Conservation (phyloP, 2,329 filamentous ascomycete species). For the Cladosporium halotolerans region DNA sequence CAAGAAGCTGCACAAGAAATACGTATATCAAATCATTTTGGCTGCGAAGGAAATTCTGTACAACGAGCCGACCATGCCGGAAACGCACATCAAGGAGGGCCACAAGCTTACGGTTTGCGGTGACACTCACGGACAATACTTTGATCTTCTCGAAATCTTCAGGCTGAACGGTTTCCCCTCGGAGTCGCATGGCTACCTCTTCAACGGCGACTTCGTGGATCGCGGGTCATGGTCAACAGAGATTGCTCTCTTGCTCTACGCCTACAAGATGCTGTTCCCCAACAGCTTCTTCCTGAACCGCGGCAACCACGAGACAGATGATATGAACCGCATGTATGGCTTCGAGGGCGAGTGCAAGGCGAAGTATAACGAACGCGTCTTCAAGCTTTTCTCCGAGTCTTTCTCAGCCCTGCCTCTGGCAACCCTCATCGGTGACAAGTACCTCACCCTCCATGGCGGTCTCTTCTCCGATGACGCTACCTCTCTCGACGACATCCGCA, state of each 20-base stretch:
- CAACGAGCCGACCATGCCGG: constrained; percentile 93
- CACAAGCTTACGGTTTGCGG: constrained; percentile 87
- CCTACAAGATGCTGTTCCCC: constrained; percentile 93
- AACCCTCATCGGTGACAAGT: constrained; percentile 85
- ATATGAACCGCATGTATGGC: constrained; percentile 98
- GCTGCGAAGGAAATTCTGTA: constrained; percentile 85
- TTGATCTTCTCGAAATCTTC: constrained; percentile 95
- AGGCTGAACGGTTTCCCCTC: constrained; percentile 77
- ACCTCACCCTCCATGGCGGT: constrained; percentile 86
- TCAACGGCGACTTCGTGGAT: constrained; percentile 98
- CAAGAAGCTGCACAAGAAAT: constrained; percentile 93
- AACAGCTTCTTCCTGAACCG: constrained; percentile 82
- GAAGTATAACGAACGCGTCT: constrained; percentile 93
- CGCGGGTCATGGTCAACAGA: constrained; percentile 98
- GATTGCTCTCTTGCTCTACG: constrained; percentile 86
- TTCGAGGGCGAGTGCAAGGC: constrained; percentile 98
- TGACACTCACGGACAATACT: constrained; percentile 97
- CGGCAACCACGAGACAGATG: constrained; percentile 95
- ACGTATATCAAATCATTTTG: constrained; percentile 92
- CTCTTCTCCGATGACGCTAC: constrained; percentile 93
- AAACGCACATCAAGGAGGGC: constrained; percentile 72
- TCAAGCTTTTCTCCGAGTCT: constrained; percentile 96
- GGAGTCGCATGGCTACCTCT: constrained; percentile 87
- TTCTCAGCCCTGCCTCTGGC: constrained; percentile 92
- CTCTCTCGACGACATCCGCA: constrained; percentile 87